Evolutionary conservation across 2,329 filamentous ascomycete genomes (phyloP).

Genomic region (Pseudocercospora musae): DNA sequence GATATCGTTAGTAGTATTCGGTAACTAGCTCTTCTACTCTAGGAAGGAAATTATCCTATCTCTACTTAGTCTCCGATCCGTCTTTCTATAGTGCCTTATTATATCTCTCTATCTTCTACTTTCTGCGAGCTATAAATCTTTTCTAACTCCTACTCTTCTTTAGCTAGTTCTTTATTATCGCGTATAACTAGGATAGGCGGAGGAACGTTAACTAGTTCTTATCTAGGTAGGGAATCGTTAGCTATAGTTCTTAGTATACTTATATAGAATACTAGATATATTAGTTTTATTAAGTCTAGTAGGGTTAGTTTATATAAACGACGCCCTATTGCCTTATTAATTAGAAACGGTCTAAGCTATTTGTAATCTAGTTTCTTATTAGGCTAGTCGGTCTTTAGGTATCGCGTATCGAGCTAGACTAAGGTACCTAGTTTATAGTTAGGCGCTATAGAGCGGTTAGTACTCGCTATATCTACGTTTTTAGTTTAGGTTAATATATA

Average conservation of each 20-base stretch:
- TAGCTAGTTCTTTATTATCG: not conserved
- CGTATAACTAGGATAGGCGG: not conserved
- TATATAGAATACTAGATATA: not conserved
- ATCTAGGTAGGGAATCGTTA: not conserved
- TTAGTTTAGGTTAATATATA: not conserved
- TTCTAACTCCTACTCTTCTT: not conserved
- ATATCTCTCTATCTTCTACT: not conserved
- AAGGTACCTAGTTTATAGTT: not conserved
- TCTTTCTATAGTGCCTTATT: not conserved
- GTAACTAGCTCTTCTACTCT: not conserved
- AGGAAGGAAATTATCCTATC: not conserved
- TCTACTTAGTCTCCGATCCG: not conserved
- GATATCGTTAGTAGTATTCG: not conserved
- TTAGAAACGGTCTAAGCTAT: not conserved
- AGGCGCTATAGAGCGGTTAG: not conserved
- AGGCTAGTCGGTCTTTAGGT: not conserved
- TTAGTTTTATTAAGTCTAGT: not conserved
- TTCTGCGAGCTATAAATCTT: not conserved
- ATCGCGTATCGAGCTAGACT: not conserved
- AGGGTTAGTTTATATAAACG: not conserved
- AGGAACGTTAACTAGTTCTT: not conserved
- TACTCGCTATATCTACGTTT: not conserved
- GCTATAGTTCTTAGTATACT: not conserved
- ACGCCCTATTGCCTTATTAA: not conserved
- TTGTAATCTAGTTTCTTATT: not conserved